Base-by-base conservation (phyloP, 331 rosid genomes). In the Acacia pycnantha region DNA sequence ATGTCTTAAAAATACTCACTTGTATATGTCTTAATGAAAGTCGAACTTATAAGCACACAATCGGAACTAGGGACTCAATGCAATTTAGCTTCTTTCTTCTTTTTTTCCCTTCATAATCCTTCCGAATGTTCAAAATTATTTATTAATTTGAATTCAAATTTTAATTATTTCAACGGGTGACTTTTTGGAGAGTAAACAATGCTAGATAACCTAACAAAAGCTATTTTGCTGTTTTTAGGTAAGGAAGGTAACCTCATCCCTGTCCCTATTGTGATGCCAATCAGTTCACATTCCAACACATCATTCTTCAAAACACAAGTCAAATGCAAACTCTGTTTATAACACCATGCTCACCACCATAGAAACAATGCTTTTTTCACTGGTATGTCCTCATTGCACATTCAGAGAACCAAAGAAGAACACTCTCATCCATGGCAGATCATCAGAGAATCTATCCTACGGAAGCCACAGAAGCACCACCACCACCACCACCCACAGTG, bases 371-470 rank as follows among this genome's bases (percentile, higher is more conserved):
- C 72, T 43, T 26, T 56, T 26, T 40, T 40, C n/a, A 12, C 70
- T 66, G 73, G 84, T 58, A 48, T 48, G 29, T 19, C 50, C 35
- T 27, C 40, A 68, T 46, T 61, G 11, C 70, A 43, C 70, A 64
- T 76, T 13, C 70, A 70, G 58, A 82, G 69, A 72, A 22, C 58
- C 56, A 50, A 50, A 44, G 56, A 72, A 67, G 43, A 66, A 43
- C 16, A 51, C 70, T 29, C 18, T 54, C 35, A 46, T 16, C 72
- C 74, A 90, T 91, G 96, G 85, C 90, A 37, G 93, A 93, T 76
- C 87, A 82, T 61, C 94, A 88, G 43, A 93, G 82, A 79, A 84
- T 91, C 83, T 92, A 91, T 85, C 97, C 95, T 6, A 53, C 68
- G 59, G 81, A 29, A 33, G 88, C 74, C 48, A 22, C 82, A 61